Base-by-base conservation (phyloP, 345 rosid genomes). In the Lenwebbia sp. region DNA sequence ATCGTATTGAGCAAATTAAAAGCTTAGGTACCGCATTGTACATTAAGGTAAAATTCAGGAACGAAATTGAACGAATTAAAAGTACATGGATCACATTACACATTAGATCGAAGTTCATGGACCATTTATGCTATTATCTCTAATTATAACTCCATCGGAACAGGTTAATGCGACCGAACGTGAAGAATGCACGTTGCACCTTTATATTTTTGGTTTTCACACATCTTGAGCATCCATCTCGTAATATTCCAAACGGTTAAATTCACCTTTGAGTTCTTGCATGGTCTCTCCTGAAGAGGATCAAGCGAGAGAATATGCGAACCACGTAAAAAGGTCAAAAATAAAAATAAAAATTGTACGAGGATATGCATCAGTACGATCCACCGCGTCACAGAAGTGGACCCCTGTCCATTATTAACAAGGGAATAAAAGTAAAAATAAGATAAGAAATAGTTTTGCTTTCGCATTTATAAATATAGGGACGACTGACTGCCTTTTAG, bases 271-370 rank as follows among this genome's bases (percentile, higher is more conserved):
- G 22, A 28, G 75, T 33, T 62, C 6, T 28, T 28, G 40, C 40
- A 14, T 6, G 10, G 40, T 3, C 74, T n/a, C 14, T 55, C 33
- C 70, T 15, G 3, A n/a, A n/a, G 19, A 7, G 74, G 21, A 60
- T 60, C 37, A 4, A 28, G 74, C 37, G 33, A 28, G 37, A 28
- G 74, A 60, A 60, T 60, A 60, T 60, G 74, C 70, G 10, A 0
- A 2, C 3, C 9, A 13, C 9, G 37, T 14, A 13, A 30, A 6
- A 28, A 0, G 50, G 1, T 1, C 9, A 7, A 7, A 47, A 47
- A 47, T 7, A 47, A 8, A 47, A 47, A 6, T 5, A 28, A 6
- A 13, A 2, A n/a, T 60, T 13, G 74, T 60, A 13, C 74, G 19
- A 60, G 74, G 74, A 60, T 60, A 60, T n/a, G 37, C 19, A 60